A percentile compares a stretch with the other conserved stretches of the same genome.
phyloP scores from a whole-genome alignment of 805 yeast genomes.

The Wickerhamiella spandovensis region DNA sequence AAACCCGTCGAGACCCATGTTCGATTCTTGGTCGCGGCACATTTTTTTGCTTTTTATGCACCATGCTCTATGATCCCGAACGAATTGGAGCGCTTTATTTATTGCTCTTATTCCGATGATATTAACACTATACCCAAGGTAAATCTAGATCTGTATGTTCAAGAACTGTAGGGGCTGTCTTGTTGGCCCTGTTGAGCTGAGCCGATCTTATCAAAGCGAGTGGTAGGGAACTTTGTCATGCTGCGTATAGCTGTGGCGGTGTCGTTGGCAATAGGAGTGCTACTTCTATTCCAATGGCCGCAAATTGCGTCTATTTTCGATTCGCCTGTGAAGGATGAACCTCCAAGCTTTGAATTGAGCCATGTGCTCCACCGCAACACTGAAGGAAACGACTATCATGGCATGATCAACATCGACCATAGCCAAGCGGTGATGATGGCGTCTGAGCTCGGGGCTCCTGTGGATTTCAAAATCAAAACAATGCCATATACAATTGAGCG shows the following conservation, averaged over 20 bases:
- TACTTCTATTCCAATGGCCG: neutral
- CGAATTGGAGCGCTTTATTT: no score
- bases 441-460: conserved; percentile 1
- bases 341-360: conserved; percentile 1
- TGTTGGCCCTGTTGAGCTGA: no score
- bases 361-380: conserved; percentile 9
- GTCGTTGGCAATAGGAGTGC: neutral
- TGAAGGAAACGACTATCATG: conserved; percentile 5
- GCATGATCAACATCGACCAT: neutral
- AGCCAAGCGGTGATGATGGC: conserved; percentile 2
- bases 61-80: no score
- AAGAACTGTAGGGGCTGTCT: no score
- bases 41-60: neutral
- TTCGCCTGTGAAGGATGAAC: neutral
- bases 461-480: neutral
- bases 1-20: conserved; percentile 36
- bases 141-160: no score
- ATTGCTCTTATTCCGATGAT: no score
- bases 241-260: neutral
- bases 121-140: no score
- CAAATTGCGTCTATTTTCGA: neutral
- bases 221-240: conserved; percentile 1
- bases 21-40: conserved; percentile 59
- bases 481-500: neutral
- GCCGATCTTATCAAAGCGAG: no score